phyloP scores from a whole-genome alignment of 805 yeast species.

The Ogataea allantospora region DNA sequence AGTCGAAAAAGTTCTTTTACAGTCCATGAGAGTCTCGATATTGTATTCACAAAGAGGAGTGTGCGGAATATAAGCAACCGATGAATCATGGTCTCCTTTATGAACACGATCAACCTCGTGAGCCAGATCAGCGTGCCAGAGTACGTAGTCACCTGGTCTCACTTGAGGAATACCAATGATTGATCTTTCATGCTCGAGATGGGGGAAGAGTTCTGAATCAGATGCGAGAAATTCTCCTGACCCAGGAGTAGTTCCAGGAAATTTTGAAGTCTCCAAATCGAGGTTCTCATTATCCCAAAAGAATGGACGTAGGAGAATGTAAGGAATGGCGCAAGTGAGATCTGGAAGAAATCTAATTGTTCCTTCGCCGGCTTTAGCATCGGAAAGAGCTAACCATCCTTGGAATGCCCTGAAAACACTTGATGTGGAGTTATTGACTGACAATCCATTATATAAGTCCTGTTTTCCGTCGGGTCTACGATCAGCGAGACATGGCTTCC shows the following conservation, averaged over 20 bases:
- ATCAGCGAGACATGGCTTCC: slow-evolving; percentile 39
- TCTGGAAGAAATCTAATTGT: slow-evolving; percentile 38
- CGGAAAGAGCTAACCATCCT: slow-evolving; percentile 42
- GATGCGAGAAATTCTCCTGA: slow-evolving; percentile 33
- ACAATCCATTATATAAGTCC: slow-evolving; percentile 31
- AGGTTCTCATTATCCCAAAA: slow-evolving; percentile 30
- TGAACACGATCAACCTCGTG: slow-evolving; percentile 41
- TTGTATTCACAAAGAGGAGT: slow-evolving; percentile 30
- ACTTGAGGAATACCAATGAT: slow-evolving; percentile 39
- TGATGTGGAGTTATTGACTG: slow-evolving; percentile 11
- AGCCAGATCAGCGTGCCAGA: slow-evolving; percentile 43
- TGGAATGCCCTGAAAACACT: slow-evolving; percentile 41
- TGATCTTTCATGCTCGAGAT: slow-evolving; percentile 31
- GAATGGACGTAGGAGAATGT: slow-evolving; percentile 40
- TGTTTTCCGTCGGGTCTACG: slow-evolving; percentile 35
- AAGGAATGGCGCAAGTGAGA: slow-evolving; percentile 37
- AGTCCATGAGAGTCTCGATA: slow-evolving; percentile 7
- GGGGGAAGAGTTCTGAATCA: slow-evolving; percentile 33
- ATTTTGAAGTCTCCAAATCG: slow-evolving; percentile 31
- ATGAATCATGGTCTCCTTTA: slow-evolving; percentile 34
- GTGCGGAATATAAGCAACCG: slow-evolving; percentile 39
- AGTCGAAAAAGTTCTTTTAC: slow-evolving; percentile 3
- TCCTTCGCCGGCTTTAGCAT: slow-evolving; percentile 38
- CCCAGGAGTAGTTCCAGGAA: slow-evolving; percentile 41
- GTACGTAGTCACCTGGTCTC: slow-evolving; percentile 41